A percentile compares a stretch with the other conserved stretches of the same genome.
phyloP scores from a whole-genome alignment of 805 yeast species.

The Brettanomyces nanus region DNA sequence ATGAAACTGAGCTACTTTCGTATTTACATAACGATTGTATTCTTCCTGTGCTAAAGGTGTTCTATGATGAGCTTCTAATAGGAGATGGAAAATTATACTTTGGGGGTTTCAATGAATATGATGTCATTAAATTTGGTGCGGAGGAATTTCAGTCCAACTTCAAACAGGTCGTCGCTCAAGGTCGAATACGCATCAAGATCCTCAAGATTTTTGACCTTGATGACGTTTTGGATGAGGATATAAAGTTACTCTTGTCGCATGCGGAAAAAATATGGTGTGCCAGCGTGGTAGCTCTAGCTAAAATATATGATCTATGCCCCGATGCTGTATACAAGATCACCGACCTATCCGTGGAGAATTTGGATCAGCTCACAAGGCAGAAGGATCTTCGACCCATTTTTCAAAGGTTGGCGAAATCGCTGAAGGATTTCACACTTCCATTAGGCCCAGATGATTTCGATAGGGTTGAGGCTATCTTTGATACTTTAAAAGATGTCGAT shows the following conservation, averaged over 20 bases:
- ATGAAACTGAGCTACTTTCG: constrained; percentile 3
- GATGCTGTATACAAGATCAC: constrained; percentile 3
- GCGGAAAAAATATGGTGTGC: constrained; percentile 6
- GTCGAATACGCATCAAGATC: constrained; percentile 1
- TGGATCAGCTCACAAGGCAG: not conserved
- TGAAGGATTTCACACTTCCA: constrained; percentile 7
- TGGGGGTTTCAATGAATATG: constrained; percentile 10
- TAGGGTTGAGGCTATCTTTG: constrained; percentile 1
- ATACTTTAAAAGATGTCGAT: not conserved
- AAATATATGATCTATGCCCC: constrained; percentile 2
- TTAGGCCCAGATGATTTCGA: constrained; percentile 1
- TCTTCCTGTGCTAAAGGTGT: constrained; percentile 1
- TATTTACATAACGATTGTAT: constrained; percentile 1
- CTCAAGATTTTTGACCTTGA: constrained; percentile 7
- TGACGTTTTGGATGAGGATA: constrained; percentile 1
- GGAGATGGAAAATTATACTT: constrained; percentile 8
- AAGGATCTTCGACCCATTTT: not conserved
- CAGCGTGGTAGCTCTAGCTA: constrained; percentile 2
- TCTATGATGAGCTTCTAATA: constrained; percentile 5
- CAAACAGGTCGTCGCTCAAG: not conserved
- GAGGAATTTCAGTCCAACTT: not conserved
- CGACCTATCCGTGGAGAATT: constrained; percentile 6
- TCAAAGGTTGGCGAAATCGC: not conserved
- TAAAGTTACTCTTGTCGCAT: not conserved
- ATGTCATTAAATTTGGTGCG: constrained; percentile 3